These are phyloP conservation scores for Termitomyces sp. DNA, from an alignment of 768 basidiomycete species.

Conservation along the genomic window DNA sequence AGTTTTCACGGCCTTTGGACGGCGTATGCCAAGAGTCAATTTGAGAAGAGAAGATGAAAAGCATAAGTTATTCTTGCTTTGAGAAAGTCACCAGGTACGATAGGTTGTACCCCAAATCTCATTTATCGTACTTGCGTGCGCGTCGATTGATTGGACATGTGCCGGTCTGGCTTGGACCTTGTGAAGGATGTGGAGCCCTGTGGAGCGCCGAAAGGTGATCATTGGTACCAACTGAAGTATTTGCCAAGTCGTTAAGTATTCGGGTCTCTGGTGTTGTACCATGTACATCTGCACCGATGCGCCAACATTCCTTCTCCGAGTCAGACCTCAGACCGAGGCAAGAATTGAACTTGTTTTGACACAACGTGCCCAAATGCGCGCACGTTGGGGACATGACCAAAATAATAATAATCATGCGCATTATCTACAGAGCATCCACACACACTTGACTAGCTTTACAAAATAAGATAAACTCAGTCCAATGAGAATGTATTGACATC, in stretches of 20 bases:
- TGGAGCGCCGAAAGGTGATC: not conserved
- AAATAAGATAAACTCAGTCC: not conserved
- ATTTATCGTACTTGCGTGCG: not conserved
- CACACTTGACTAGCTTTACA: not conserved
- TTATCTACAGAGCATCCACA: not conserved
- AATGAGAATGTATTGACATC: not conserved
- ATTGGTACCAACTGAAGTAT: too few species aligned
- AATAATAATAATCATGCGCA: not conserved
- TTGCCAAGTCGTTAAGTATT: too few species aligned
- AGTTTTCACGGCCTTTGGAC: not conserved
- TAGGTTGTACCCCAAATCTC: constrained; percentile 1
- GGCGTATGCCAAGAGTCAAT: not conserved
- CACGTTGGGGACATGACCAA: not conserved
- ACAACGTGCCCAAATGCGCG: not conserved
- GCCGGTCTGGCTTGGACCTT: not conserved
- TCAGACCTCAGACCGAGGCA: too few species aligned
- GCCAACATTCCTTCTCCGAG: too few species aligned
- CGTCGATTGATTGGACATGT: not conserved
- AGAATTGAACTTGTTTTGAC: too few species aligned
- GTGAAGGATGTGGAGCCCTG: not conserved
- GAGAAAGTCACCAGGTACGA: not conserved
- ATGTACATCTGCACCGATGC: too few species aligned
- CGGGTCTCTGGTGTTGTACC: not conserved
- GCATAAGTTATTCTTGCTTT: not conserved
- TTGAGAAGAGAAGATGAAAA: not conserved